Percentiles rank a stretch among this genome's conserved stretches.
Conservation (phyloP, 2,329 filamentous ascomycete genomes). For the Aureobasidium mangrovei region DNA sequence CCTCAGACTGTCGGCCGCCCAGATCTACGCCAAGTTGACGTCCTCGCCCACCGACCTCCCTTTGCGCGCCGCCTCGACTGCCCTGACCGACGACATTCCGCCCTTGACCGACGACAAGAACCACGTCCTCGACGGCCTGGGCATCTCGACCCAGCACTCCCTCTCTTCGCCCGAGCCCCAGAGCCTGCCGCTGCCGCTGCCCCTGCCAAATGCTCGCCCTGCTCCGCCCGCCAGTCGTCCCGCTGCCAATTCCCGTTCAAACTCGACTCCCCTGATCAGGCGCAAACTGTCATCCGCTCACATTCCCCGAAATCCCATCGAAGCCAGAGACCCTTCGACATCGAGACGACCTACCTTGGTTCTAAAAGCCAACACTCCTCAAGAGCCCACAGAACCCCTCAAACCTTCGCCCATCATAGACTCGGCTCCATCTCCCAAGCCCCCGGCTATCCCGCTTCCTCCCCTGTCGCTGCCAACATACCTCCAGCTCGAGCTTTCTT, state of each 20-base stretch:
- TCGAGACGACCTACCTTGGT: slow-evolving; percentile 20
- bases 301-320: slow-evolving; percentile 13
- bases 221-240: neutral
- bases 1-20: slow-evolving; percentile 45
- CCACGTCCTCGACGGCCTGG: neutral
- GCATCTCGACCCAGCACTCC: neutral
- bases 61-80: slow-evolving; percentile 34
- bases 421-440: slow-evolving; percentile 43
- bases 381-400: slow-evolving; percentile 4
- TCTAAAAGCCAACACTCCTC: slow-evolving; percentile 28
- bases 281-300: slow-evolving; percentile 24
- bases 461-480: slow-evolving; percentile 57
- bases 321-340: slow-evolving; percentile 7
- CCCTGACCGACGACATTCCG: slow-evolving; percentile 26
- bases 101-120: slow-evolving; percentile 16
- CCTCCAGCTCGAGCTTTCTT: slow-evolving; percentile 56
- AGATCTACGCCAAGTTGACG: slow-evolving; percentile 45
- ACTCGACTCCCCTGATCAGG: slow-evolving; percentile 30
- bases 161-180: neutral
- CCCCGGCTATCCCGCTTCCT: slow-evolving; percentile 48
- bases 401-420: slow-evolving; percentile 29
- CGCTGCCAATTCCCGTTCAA: slow-evolving; percentile 22
- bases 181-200: slow-evolving; percentile 24
- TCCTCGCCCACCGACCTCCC: slow-evolving; percentile 47
- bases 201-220: neutral